Evolutionary conservation across 2,329 filamentous ascomycete species (phyloP).

Genomic region (Aureobasidium sp.): DNA sequence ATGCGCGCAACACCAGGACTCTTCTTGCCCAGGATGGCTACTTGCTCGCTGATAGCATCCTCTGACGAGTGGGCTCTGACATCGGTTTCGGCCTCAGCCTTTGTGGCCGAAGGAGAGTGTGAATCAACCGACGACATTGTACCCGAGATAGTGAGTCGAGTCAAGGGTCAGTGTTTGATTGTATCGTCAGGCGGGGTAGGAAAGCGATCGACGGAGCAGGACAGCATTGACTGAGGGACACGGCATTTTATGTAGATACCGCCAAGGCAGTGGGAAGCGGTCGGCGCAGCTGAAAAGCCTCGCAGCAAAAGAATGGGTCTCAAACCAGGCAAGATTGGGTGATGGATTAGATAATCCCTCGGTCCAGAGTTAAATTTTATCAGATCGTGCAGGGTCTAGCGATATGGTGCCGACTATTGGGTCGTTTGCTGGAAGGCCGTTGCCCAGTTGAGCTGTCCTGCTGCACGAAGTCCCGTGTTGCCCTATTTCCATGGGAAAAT

Average conservation of each 20-base stretch:
- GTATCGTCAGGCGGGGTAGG: neutral
- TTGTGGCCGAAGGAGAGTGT: neutral
- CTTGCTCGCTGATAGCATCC: neutral
- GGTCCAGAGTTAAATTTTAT: neutral
- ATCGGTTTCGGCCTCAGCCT: neutral
- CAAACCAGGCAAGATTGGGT: constrained; percentile 9
- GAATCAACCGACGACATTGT: neutral
- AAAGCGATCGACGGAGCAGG: neutral
- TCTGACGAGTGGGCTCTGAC: neutral
- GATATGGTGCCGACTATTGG: neutral
- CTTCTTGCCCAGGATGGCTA: constrained; percentile 22
- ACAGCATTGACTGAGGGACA: neutral
- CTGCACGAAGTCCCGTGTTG: neutral
- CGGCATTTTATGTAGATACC: neutral
- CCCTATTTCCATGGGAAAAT: neutral
- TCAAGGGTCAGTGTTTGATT: neutral
- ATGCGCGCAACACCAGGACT: constrained; percentile 51
- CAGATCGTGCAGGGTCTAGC: neutral
- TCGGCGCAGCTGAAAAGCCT: neutral
- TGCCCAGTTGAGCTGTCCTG: neutral
- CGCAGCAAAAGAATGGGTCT: neutral
- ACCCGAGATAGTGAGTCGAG: neutral
- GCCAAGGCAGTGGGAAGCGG: neutral
- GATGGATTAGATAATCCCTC: constrained; percentile 8
- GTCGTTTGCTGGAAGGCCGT: neutral